Evolutionary conservation across 2,329 filamentous ascomycete genomes (phyloP).

Genomic region (Lachnellula cervina): DNA sequence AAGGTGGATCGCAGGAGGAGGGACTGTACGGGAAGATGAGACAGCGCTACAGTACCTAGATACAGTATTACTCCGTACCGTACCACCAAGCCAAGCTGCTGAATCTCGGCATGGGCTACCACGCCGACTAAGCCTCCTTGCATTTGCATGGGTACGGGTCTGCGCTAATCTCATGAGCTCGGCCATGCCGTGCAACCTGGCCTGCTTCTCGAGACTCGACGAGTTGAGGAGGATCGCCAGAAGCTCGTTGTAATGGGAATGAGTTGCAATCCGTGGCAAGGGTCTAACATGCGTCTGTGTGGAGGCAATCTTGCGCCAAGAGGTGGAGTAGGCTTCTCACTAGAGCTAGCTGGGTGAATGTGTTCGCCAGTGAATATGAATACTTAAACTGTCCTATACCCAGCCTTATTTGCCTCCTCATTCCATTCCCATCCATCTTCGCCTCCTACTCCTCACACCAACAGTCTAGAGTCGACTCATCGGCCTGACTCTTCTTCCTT

Average conservation of each 20-base stretch:
- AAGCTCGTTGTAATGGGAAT: no score
- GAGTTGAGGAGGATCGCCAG: no score
- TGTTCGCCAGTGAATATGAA: not conserved
- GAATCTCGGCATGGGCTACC: not conserved
- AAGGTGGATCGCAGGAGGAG: no score
- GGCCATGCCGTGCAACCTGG: conserved; percentile 8
- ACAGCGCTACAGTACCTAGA: conserved; percentile 2
- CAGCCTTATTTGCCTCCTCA: conserved; percentile 3
- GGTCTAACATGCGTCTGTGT: not conserved
- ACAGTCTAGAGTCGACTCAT: conserved; percentile 12
- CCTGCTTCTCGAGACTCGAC: not conserved
- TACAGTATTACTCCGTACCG: not conserved
- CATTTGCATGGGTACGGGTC: not conserved
- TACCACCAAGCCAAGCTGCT: not conserved
- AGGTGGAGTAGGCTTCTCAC: not conserved
- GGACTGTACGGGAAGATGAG: conserved; percentile 4
- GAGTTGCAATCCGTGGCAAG: no score
- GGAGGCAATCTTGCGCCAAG: conserved; percentile 4
- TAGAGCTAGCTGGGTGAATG: conserved; percentile 12
- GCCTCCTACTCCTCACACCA: conserved; percentile 14
- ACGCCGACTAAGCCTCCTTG: not conserved
- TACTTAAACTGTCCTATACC: conserved; percentile 13
- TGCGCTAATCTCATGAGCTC: not conserved
- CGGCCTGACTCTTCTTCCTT: not conserved
- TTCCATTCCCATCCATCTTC: conserved; percentile 4